phyloP scores from a whole-genome alignment of 805 yeast species.

The Hanseniaspora singularis region DNA sequence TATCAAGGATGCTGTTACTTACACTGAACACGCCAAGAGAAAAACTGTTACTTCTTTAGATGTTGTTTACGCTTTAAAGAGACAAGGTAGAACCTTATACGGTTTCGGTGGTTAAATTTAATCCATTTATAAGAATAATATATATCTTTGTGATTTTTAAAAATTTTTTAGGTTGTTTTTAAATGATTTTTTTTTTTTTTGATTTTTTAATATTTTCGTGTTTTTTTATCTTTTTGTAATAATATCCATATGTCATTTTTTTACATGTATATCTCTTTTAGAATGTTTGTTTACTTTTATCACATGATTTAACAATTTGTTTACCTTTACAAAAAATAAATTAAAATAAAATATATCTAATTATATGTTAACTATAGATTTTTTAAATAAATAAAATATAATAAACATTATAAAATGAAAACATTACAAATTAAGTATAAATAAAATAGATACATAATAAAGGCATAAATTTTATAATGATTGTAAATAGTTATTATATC shows the following conservation, averaged over 20 bases:
- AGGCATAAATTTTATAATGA: constrained; percentile 16
- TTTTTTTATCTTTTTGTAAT: not conserved
- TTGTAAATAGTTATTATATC: constrained; percentile 17
- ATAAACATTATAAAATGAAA: not conserved
- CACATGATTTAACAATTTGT: not conserved
- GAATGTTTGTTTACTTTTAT: not conserved
- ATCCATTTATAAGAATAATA: not conserved
- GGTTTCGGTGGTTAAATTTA: constrained; percentile 94
- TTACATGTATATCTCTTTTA: too few species aligned
- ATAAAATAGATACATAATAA: too few species aligned
- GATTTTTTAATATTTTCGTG: not conserved
- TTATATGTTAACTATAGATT: too few species aligned
- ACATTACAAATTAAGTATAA: too few species aligned
- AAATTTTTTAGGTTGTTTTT: constrained; percentile 11
- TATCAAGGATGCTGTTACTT: constrained; percentile 96
- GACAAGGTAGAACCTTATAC: constrained; percentile 98
- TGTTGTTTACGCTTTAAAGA: constrained; percentile 97
- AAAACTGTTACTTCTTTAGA: constrained; percentile 97
- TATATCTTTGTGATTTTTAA: constrained; percentile 13
- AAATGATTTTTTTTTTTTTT: not conserved
- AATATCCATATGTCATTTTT: too few species aligned
- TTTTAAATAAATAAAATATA: not conserved
- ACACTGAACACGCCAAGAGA: constrained; percentile 99
- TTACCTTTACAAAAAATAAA: too few species aligned
- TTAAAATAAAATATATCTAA: too few species aligned